phyloP scores from a whole-genome alignment of 148 eudicot genomes.

The Chenopodium formosanum region DNA sequence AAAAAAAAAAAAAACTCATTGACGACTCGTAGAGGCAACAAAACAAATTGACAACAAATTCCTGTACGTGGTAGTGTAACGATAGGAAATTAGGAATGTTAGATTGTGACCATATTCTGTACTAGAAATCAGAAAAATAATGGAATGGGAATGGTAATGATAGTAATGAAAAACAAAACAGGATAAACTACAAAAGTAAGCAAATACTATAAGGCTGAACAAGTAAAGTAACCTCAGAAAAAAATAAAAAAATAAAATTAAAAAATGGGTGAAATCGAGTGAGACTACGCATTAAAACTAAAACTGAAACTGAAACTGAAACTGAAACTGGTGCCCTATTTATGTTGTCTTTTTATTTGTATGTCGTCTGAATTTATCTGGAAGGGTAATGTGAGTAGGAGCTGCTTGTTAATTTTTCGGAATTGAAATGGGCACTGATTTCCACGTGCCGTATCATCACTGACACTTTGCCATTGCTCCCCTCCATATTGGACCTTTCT shows the following conservation, averaged over 20 bases:
- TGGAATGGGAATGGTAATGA: neutral
- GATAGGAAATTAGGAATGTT: neutral
- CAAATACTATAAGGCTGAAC: neutral
- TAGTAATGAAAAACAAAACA: too few species aligned
- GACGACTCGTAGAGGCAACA: too few species aligned
- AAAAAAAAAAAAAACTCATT: too few species aligned
- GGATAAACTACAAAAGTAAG: neutral
- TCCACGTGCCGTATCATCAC: slow-evolving; percentile 15
- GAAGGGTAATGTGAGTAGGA: slow-evolving; percentile 22
- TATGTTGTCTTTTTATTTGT: neutral
- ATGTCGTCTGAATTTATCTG: neutral
- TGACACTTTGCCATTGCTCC: neutral
- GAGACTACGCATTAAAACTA: neutral
- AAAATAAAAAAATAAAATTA: neutral
- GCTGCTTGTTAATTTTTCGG: neutral
- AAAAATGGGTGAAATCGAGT: too few species aligned
- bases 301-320: neutral
- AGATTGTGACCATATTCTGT: neutral
- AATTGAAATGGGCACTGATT: slow-evolving; percentile 20
- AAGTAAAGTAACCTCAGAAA: neutral
- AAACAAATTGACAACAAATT: too few species aligned
- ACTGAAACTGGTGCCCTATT: neutral
- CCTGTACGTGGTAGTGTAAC: too few species aligned
- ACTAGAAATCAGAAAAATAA: neutral
- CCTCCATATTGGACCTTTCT: neutral